Base-by-base conservation (phyloP, 306 rosid genomes). In the Rosa multiflora region DNA sequence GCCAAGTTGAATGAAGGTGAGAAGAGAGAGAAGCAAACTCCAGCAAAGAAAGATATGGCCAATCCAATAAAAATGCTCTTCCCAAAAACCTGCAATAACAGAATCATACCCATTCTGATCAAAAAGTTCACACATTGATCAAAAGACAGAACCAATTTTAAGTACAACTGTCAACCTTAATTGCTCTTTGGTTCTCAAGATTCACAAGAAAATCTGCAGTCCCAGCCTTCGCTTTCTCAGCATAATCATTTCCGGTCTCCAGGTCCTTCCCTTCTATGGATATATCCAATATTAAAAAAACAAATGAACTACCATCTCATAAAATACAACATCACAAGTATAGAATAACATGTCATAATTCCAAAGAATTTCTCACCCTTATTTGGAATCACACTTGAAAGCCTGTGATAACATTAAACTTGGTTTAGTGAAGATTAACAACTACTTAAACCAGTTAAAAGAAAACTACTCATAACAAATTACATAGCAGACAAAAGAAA, bases 1-100 rank as follows among this genome's bases (percentile, higher is more conserved):
- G 99, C 98, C 75, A 95, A 70, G 76, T 95, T 95, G 89, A 95
- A 90, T 78, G 97, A 94, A 10, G 99, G 99, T 40, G 99, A 95
- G 86, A 95, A 95, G 67, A 95, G 63, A 43, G 99, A 95, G 78
- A 95, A 89, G 88, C 92, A 93, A 20, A 78, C 15, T 58, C 99
- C 98, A 11, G 98, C 96, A 56, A 90, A 88, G 89, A 95, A 91
- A 21, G 82, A 80, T 83, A 95, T 80, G 13, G 79, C 75, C 76
- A 95, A 81, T 78, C 99, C 99, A 37, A 93, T 78, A 63, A 83
- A 42, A 15, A 84, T 82, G 88, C 82, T 83, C 80, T 87, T 95
- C 74, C 99, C 99, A 80, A 89, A 85, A 73, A 94, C 97, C 98
- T 94, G 82, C 70, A 82, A 64, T 79, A 47, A 37, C 20, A 70